These are phyloP conservation scores for Hanseniaspora vineae DNA, from an alignment of 805 yeast species.

Conservation along the genomic window DNA sequence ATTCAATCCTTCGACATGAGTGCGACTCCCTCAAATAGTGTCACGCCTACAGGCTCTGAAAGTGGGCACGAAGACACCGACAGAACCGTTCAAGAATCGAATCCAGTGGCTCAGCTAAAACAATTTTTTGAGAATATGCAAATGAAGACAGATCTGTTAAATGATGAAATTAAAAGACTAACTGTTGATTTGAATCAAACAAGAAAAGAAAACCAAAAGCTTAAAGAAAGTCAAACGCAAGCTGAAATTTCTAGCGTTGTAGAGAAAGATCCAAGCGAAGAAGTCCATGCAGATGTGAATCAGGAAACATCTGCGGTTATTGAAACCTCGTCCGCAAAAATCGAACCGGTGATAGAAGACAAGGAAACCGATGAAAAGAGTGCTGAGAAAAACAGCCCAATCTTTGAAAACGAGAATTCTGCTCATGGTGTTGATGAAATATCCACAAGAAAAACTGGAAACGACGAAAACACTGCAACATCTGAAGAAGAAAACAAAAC, in stretches of 20 bases:
- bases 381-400: no score
- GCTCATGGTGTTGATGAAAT: no score
- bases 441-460: no score
- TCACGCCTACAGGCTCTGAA: not conserved
- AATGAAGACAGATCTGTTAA: conserved; percentile 46
- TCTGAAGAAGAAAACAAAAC: no score
- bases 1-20: conserved; percentile 54
- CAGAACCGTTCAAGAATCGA: not conserved
- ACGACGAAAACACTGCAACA: no score
- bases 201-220: conserved; percentile 1
- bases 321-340: no score
- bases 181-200: conserved; percentile 7
- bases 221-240: conserved; percentile 10
- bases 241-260: conserved; percentile 9
- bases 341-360: no score
- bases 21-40: not conserved
- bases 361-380: no score
- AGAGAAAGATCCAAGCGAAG: conserved; percentile 8
- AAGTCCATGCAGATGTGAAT: conserved; percentile 7
- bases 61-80: not conserved
- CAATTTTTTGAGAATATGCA: conserved; percentile 56
- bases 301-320: no score
- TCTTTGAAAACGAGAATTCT: no score
- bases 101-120: conserved; percentile 42
- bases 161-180: conserved; percentile 48